Percentiles rank a stretch among this genome's conserved stretches.
Evolutionary conservation across 306 rosid genomes (phyloP).

Genomic region (Inga laurina): DNA sequence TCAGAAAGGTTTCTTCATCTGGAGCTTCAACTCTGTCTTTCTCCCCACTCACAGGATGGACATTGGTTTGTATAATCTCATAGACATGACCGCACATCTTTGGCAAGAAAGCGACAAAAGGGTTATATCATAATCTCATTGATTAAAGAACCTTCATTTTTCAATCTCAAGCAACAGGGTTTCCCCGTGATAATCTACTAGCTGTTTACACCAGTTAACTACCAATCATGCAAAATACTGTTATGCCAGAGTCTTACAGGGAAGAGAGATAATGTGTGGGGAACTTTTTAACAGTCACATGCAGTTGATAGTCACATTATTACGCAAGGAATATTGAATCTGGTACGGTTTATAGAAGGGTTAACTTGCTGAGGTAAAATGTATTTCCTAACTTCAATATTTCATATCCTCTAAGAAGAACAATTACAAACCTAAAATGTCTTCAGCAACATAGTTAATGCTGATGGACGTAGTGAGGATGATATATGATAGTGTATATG

Average conservation of each 20-base stretch:
- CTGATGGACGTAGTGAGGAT: neutral
- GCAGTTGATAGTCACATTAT: neutral
- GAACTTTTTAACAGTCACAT: neutral
- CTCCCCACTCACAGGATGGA: conserved; percentile 54
- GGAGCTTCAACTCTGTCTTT: conserved; percentile 44
- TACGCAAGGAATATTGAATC: conserved; percentile 3
- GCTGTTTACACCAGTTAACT: neutral
- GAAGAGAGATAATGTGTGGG: neutral
- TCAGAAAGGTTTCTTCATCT: conserved; percentile 73
- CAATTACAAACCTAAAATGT: neutral
- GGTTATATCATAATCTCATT: neutral
- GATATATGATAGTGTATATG: neutral
- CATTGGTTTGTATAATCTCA: conserved; percentile 58
- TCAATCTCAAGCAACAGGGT: neutral
- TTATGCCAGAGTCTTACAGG: neutral
- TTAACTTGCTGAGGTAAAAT: neutral
- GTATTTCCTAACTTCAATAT: conserved; percentile 2
- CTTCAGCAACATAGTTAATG: neutral
- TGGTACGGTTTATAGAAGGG: neutral
- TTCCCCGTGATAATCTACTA: neutral
- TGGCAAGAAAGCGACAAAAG: conserved; percentile 24
- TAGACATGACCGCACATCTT: conserved; percentile 79
- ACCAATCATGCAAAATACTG: neutral
- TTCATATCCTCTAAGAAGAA: conserved; percentile 12
- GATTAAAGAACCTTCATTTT: neutral